Conservation (phyloP, 2,329 filamentous ascomycete species). For the Pseudofabraea citricarpa region DNA sequence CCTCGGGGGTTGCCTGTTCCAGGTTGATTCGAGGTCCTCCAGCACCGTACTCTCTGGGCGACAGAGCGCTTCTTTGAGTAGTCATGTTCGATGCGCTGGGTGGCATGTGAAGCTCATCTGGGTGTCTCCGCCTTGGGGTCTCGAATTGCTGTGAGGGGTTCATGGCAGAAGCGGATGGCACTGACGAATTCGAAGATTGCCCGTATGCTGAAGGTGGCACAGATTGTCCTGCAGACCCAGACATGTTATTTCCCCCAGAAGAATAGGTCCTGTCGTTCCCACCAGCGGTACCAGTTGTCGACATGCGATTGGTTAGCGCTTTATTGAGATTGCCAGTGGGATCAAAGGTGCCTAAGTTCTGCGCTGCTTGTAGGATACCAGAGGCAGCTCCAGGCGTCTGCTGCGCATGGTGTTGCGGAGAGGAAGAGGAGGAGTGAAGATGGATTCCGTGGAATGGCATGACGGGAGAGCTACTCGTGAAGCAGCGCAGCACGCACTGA, state of each 20-base stretch:
- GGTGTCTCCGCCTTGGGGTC: slow-evolving; percentile 43
- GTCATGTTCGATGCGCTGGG: slow-evolving; percentile 29
- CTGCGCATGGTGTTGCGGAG: slow-evolving; percentile 18
- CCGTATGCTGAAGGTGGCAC: slow-evolving; percentile 23
- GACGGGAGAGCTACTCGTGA: too few relatives aligned
- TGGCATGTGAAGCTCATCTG: slow-evolving; percentile 52
- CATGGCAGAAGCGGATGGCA: slow-evolving; percentile 27
- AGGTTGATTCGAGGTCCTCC: slow-evolving; percentile 51
- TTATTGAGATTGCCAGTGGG: slow-evolving; percentile 19
- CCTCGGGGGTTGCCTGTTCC: slow-evolving; percentile 49
- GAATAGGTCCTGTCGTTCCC: slow-evolving; percentile 39
- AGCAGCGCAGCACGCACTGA: too few relatives aligned
- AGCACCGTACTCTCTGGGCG: slow-evolving; percentile 41
- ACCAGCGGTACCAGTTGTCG: slow-evolving; percentile 34
- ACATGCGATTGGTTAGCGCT: slow-evolving; percentile 10
- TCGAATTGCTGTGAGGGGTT: slow-evolving; percentile 43
- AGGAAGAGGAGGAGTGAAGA: slow-evolving; percentile 14
- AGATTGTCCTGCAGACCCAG: slow-evolving; percentile 25
- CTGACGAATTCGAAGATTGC: slow-evolving; percentile 11
- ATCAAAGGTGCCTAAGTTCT: slow-evolving; percentile 23
- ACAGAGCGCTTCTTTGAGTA: slow-evolving; percentile 23
- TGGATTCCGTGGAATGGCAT: too few relatives aligned
- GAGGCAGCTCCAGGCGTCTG: slow-evolving; percentile 16
- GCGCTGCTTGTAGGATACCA: slow-evolving; percentile 24
- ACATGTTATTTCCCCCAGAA: slow-evolving; percentile 27